Conservation (phyloP, 768 basidiomycete species). For the Suillus paluster region DNA sequence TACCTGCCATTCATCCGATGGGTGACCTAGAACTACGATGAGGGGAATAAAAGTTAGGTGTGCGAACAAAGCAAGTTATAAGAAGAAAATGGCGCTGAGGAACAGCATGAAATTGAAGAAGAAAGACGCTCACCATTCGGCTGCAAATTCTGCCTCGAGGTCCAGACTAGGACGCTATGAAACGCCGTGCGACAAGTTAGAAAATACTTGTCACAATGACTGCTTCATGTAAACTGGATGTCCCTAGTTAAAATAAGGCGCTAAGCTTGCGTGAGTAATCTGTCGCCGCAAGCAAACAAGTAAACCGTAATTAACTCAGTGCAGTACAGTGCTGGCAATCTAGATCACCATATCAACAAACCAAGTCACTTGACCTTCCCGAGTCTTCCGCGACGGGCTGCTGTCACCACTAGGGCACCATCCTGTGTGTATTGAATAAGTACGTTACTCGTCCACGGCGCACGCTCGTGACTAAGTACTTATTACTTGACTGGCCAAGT, state of each 20-base stretch:
- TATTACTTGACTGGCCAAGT: too few species aligned
- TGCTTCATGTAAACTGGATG: not conserved
- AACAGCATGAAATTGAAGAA: constrained; percentile 18
- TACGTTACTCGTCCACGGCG: not conserved
- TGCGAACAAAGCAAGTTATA: constrained; percentile 13
- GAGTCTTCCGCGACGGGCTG: not conserved
- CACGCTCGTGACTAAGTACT: not conserved
- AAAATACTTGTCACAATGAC: not conserved
- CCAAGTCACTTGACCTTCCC: constrained; percentile 1
- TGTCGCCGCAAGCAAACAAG: too few species aligned
- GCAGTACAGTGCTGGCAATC: too few species aligned
- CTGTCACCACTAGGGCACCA: not conserved
- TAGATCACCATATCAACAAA: constrained; percentile 9
- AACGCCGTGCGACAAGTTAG: not conserved
- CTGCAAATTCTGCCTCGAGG: constrained; percentile 33
- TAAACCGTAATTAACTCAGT: too few species aligned
- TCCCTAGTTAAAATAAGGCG: not conserved
- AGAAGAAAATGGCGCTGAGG: constrained; percentile 11
- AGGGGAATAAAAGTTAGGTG: constrained; percentile 21
- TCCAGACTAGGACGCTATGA: constrained; percentile 7
- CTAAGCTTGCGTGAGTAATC: too few species aligned
- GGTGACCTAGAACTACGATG: constrained; percentile 37
- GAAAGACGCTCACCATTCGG: constrained; percentile 27
- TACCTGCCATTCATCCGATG: constrained; percentile 36
- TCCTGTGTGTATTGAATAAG: not conserved